Evolutionary conservation across 208 protist genomes (phyloP).

Genomic region (Trypanosoma vivax): DNA sequence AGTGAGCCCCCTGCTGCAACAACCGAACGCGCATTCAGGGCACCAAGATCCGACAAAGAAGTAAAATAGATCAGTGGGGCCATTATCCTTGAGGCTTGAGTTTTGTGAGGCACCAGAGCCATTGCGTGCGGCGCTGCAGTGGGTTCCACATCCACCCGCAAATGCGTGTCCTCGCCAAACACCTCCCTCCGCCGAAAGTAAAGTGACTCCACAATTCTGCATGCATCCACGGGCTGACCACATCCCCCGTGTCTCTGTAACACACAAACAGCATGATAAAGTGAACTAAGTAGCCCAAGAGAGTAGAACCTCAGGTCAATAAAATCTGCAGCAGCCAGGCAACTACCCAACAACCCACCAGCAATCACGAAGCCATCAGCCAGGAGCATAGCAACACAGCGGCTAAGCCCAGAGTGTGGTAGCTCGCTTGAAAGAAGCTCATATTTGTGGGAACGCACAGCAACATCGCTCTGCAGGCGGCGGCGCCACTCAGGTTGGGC

Average conservation of each 20-base stretch:
- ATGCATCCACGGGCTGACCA: conserved; percentile 11
- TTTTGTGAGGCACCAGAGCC: conserved; percentile 1
- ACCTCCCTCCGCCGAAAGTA: conserved; percentile 30
- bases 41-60: too few relatives aligned
- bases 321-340: conserved; percentile 37
- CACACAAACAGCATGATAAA: conserved; percentile 45
- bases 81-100: too few relatives aligned
- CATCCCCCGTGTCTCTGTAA: not conserved
- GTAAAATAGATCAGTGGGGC: too few relatives aligned
- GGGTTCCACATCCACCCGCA: not conserved
- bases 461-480: conserved; percentile 29
- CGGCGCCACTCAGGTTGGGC: conserved; percentile 48
- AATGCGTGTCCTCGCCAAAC: conserved; percentile 27
- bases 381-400: conserved; percentile 37
- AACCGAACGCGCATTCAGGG: conserved; percentile 8
- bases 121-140: not conserved
- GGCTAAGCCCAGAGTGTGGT: conserved; percentile 41
- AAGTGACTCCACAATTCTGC: conserved; percentile 17
- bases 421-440: conserved; percentile 62
- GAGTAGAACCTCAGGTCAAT: conserved; percentile 66
- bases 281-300: conserved; percentile 43
- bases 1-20: conserved; percentile 14
- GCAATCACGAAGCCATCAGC: conserved; percentile 35
- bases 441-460: conserved; percentile 74
- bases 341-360: conserved; percentile 26